A percentile compares a stretch with the other conserved stretches of the same genome.
phyloP scores from a whole-genome alignment of 208 protist species.

The Crithidia brevicula region DNA sequence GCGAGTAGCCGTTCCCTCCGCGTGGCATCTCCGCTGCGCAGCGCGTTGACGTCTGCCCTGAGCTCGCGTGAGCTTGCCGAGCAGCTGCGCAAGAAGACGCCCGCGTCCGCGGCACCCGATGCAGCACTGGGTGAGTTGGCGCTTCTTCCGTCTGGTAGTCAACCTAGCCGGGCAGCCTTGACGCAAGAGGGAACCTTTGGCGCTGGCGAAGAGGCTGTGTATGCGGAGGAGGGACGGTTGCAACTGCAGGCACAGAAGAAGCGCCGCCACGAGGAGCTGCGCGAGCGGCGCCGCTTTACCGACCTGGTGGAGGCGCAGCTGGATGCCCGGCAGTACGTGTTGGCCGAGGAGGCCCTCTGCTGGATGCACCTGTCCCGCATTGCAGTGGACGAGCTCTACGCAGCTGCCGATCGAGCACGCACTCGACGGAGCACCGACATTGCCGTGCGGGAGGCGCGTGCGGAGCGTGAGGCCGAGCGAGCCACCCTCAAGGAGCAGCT shows the following conservation, averaged over 20 bases:
- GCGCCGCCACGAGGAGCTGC: constrained; percentile 27
- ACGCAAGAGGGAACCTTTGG: constrained; percentile 26
- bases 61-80: constrained; percentile 20
- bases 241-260: constrained; percentile 38
- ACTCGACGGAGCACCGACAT: constrained; percentile 24
- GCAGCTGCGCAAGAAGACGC: constrained; percentile 14
- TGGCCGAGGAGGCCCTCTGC: constrained; percentile 39
- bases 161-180: neutral
- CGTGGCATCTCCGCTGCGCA: neutral
- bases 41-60: neutral
- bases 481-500: constrained; percentile 16
- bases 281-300: constrained; percentile 10
- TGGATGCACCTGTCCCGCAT: constrained; percentile 46
- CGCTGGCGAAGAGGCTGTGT: constrained; percentile 25
- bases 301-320: constrained; percentile 35
- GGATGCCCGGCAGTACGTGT: constrained; percentile 38
- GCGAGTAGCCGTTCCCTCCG: neutral
- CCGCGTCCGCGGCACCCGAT: neutral
- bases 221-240: constrained; percentile 41
- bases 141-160: neutral
- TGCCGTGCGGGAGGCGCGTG: neutral
- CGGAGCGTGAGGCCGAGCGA: constrained; percentile 22
- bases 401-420: constrained; percentile 22
- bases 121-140: constrained; percentile 9
- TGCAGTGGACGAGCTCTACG: constrained; percentile 42